Base-by-base conservation (phyloP, 116 monocot species). In the Cymodocea nodosa region DNA sequence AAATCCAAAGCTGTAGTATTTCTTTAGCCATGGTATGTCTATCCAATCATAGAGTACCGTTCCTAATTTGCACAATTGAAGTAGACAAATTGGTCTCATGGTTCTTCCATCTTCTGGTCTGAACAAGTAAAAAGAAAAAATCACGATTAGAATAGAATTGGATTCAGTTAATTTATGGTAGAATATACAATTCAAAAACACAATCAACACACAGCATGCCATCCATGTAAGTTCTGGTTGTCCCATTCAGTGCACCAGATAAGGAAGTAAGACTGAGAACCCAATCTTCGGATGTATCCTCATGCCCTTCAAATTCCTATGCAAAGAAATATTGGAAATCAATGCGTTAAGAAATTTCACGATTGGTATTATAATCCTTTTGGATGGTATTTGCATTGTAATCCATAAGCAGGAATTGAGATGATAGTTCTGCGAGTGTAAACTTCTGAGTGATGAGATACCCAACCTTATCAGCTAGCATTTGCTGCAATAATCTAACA, bases 241-340 rank as follows among this genome's bases (percentile, higher is more conserved):
- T 95, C 56, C 95, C 95, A 76, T 95, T 95, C 37, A 95, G 81
- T 24, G 95, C 87, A 37, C 95, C 95, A 10, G 95, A 95, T 17
- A 95, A 70, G 66, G 95, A 87, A n/a, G 95, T 95, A 20, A 95
- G 59, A 56, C 95, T 90, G 52, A 90, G 35, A 19, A 94, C 71
- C 90, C 89, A 89, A 50, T 94, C 85, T 56, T 84, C 89, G 25
- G 84, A 85, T 15, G 90, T 94, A 51, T 83, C 63, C 49, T 78
- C 81, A 54, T 85, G 70, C 15, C 90, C 87, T 69, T 79, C 61
- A 55, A 94, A 94, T 11, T 71, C 83, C 94, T 94, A 69, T n/a
- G 19, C 13, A 51, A 3, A 50, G 5, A 51, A 66, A 66, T 13
- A 49, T 20, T 40, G 36, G 12, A 49, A 20, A 18, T 36, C 8